A percentile compares a stretch with the other conserved stretches of the same genome.
Conservation (phyloP, 352 stramenopile species). For the Pythium chondricola region DNA sequence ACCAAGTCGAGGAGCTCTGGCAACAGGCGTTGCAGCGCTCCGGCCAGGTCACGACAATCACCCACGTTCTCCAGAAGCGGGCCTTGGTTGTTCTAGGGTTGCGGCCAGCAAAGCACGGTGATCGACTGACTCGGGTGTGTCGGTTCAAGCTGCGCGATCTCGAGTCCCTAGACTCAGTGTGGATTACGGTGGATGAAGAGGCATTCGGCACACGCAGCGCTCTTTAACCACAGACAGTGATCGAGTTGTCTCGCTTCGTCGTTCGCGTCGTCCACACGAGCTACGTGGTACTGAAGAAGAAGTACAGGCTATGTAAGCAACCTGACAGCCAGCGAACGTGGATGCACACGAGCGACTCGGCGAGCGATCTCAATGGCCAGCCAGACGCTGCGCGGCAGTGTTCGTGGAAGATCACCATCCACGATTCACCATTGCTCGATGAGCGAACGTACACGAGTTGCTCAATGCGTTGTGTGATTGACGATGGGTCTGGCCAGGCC, state of each 20-base stretch:
- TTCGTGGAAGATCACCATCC: constrained; percentile 28
- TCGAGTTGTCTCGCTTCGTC: constrained; percentile 54
- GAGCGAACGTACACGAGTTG: constrained; percentile 34
- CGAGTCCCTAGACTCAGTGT: constrained; percentile 31
- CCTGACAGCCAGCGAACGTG: constrained; percentile 32
- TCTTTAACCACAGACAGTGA: constrained; percentile 25
- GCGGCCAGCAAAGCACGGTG: no score
- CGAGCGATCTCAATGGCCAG: neutral
- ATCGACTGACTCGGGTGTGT: constrained; percentile 7
- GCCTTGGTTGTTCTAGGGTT: no score
- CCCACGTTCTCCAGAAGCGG: no score
- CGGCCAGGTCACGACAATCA: no score
- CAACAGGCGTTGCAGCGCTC: no score
- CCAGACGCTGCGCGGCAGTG: neutral
- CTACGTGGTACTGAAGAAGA: constrained; percentile 70
- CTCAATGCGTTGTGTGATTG: constrained; percentile 55
- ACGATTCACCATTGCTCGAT: constrained; percentile 25
- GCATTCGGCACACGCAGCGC: constrained; percentile 29
- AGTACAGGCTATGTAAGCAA: constrained; percentile 49
- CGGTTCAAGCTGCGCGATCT: constrained; percentile 37
- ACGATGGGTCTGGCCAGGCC: constrained; percentile 70
- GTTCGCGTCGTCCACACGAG: constrained; percentile 68
- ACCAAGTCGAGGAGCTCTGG: no score
- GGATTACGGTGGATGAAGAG: constrained; percentile 38
- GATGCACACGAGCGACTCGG: constrained; percentile 19